Evolutionary conservation across 805 yeast species (phyloP), one percentile per base, ranked within the genome.

Genomic region (Blastobotrys terrestris): DNA sequence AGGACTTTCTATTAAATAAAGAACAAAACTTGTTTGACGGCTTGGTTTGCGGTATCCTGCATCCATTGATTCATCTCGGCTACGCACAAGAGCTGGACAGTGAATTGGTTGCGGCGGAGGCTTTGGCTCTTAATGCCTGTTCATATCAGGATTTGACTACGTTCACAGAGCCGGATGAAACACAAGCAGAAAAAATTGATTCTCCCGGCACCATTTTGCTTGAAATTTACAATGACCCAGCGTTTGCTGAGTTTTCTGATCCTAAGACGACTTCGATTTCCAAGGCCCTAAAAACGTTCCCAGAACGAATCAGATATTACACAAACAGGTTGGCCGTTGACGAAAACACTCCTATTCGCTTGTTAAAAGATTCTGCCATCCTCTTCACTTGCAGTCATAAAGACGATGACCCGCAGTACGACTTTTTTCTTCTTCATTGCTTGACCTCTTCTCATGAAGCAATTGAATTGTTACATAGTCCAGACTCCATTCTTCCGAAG

Each of bases 31-130:
- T 62, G 4, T 55, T 61, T 42, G 20, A 7, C 39, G 63, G 63
- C 35, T 57, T 65, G 41, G 53, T 60, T 6, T 53, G 57, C 3
- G 63, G 63, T 35, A 58, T 65, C 35, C 53, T 60, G 14, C 66
- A 66, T 41, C 71, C 73, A 1, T 42, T 72, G 35, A 64, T 67
- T 15, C 70, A 66, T 49, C 58, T 71, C 43, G 70, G 67, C 5
- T 66, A 66, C 8, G 75, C 74, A 3, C 52, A 62, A 7, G 73
- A 71, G 48, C 41, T 63, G 19, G 67, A 69, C 48, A 63, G 63
- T 43, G 62, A 65, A 15, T 59, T 67, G 46, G 45, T 70, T 3
- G 76, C 71, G 0, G 57, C 63, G 20, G 71, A 68, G 42, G 72
- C 73, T 1, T 57, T 71, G 47, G 64, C 68, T 0, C 50, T 66